These are phyloP conservation scores for Ophiocordyceps camponoti-saundersi DNA, from an alignment of 2,329 filamentous ascomycete species.

Conservation along the genomic window DNA sequence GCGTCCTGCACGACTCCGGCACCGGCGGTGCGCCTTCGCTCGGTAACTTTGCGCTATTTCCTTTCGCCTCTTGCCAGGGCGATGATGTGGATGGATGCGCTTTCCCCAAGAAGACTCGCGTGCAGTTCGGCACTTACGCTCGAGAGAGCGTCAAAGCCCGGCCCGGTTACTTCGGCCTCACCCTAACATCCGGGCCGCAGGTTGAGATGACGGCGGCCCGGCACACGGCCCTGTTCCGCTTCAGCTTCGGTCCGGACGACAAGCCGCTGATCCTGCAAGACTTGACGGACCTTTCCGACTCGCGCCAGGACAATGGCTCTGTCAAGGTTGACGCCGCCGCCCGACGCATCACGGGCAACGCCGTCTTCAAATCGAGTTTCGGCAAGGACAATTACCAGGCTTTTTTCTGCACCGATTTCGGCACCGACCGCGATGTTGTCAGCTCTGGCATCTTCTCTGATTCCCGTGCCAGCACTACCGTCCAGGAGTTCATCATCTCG, in stretches of 20 bases:
- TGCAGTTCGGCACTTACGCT: conserved; percentile 24
- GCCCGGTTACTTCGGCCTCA: conserved; percentile 50
- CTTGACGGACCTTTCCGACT: conserved; percentile 44
- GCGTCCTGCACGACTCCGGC: conserved; percentile 40
- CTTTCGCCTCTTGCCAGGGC: conserved; percentile 42
- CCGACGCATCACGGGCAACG: conserved; percentile 46
- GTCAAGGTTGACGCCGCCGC: conserved; percentile 35
- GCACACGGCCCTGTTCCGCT: conserved; percentile 48
- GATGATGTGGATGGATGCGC: conserved; percentile 45
- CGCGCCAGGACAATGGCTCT: conserved; percentile 38
- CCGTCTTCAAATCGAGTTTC: conserved; percentile 47
- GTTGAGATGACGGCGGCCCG: conserved; percentile 53
- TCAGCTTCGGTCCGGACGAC: conserved; percentile 32
- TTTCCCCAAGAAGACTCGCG: conserved; percentile 32
- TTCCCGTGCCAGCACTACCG: conserved; percentile 30
- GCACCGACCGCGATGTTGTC: conserved; percentile 32
- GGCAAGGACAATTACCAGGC: conserved; percentile 41
- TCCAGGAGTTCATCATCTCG: conserved; percentile 29
- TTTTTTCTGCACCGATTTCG: conserved; percentile 53
- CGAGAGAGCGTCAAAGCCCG: conserved; percentile 34
- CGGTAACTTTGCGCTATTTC: conserved; percentile 59
- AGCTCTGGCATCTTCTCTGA: conserved; percentile 46
- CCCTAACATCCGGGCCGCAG: conserved; percentile 35
- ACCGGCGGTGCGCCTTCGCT: conserved; percentile 43
- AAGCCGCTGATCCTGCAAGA: conserved; percentile 49